These are phyloP conservation scores for Microsporum canis DNA, from an alignment of 2,329 filamentous ascomycete species.

Conservation along the genomic window DNA sequence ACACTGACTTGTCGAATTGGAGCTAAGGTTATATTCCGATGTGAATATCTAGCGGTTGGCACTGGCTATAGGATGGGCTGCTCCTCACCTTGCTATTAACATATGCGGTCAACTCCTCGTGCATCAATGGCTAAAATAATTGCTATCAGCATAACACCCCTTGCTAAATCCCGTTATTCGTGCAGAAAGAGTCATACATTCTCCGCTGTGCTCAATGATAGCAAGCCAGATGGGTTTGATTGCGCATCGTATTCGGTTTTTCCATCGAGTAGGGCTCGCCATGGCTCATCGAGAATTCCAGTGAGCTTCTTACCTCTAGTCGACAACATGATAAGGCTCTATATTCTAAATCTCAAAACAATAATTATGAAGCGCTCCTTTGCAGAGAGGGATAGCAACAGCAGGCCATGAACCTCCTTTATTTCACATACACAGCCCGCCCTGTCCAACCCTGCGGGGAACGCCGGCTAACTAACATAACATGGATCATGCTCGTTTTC, in stretches of 20 bases:
- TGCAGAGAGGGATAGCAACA: background rate
- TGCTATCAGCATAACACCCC: background rate
- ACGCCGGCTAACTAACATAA: background rate
- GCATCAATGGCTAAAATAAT: conserved; percentile 25
- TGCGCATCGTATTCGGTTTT: conserved; percentile 19
- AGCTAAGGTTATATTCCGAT: conserved; percentile 15
- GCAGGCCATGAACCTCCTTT: background rate
- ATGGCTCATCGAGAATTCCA: conserved; percentile 17
- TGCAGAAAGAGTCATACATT: conserved; percentile 20
- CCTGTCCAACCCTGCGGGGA: background rate
- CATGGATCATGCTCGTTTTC: background rate
- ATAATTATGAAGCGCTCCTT: no score
- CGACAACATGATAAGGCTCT: conserved; percentile 19
- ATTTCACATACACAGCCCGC: background rate
- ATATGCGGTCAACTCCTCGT: conserved; percentile 29
- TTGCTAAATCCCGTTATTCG: background rate
- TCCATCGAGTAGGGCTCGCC: conserved; percentile 20
- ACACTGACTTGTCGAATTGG: conserved; percentile 23
- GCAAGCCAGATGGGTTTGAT: conserved; percentile 23
- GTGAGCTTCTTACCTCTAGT: conserved; percentile 19
- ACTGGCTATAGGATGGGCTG: background rate
- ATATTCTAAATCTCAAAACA: no score
- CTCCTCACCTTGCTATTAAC: conserved; percentile 27
- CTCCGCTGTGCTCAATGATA: conserved; percentile 29
- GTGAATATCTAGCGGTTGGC: background rate